Base-by-base conservation (phyloP, 805 yeast species). In the Barnettozyma wickerhamii region DNA sequence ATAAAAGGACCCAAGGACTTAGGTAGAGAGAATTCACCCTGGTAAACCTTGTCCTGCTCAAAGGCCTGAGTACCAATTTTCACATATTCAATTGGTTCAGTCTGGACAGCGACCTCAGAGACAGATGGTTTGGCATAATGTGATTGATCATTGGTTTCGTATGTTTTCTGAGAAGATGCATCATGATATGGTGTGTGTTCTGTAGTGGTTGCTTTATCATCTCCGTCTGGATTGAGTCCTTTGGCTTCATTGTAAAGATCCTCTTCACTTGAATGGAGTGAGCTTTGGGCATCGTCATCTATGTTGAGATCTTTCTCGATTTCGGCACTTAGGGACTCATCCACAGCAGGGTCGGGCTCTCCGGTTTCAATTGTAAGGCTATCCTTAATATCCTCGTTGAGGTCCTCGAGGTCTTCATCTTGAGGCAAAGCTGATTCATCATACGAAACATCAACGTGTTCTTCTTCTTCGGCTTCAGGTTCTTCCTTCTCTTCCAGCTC, bases 1-100 rank as follows among this genome's bases (percentile, higher is more conserved):
- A 51, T 39, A 39, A 53, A 58, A 1, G 36, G 32, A 7, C 48
- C 47, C 15, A 46, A 37, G 3, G 38, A 26, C 14, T 38, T 35
- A 18, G 62, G 59, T 6, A 57, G 26, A 9, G 28, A 33, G 21
- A 42, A 48, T 14, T 51, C 43, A 2, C 57, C 66, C 10, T 56
- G 37, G 37, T 62, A 58, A 6, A 43, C 45, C 35, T 64, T 65
- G 34, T 66, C 70, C 30, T 55, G 41, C 28, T 60, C 65, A 47
- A 66, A 65, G 1, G 65, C 34, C 19, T 49, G 38, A 5, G 38
- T 13, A 2, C 29, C 39, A 14, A 53, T 28, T 5, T 43, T 31
- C 12, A 26, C 24, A 6, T 14, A 19, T 9, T 30, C 33, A 9
- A 42, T 27, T 3, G 43, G 35, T 3, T 51, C 55, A 2, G 58